Base-by-base conservation (phyloP, 2,329 filamentous ascomycete species). In the Fusarium euwallaceae region DNA sequence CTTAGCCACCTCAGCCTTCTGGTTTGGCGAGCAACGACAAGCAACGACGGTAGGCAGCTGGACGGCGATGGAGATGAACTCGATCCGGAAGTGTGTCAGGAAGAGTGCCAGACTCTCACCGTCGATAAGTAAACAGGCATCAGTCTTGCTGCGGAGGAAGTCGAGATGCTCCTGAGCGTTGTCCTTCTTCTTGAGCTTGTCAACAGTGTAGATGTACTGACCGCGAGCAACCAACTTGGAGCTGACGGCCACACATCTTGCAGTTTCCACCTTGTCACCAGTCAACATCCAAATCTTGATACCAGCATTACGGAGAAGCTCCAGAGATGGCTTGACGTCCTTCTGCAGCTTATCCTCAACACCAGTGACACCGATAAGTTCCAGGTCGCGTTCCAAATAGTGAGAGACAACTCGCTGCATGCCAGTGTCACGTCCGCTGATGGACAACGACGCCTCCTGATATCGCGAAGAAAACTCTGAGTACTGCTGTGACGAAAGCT, bases 201-300 rank as follows among this genome's bases (percentile, higher is more conserved):
- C 90, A 51, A 99, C 93, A 0, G 96, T 98, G 84, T 98, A 95
- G 72, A 99, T 98, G 81, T 96, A 97, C 83, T 99, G 97, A 1
- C 96, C 96, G 71, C 97, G 89, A 5, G 95, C 93, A 16, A 99
- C 97, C 8, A 99, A 89, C 82, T 98, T 98, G 34, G 96, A 95
- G 80, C 94, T 97, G 51, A 99, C 93, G 2, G 97, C 97, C 14
- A 99, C 96, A 83, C 97, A 99, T 39, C 97, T 92, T 17, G 97
- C 97, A 16, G 97, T 99, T 84, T 99, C 97, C 4, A 99, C 94
- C 84, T 99, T 99, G 87, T 99, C 97, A 56, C 97, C 97, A 0
- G 97, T 99, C 81, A 99, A 87, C 97, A 99, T 99, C 97, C 97
- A 99, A 61, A 99, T 98, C 83, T 98, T 98, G 84, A 99, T 97